Evolutionary conservation across 2,329 filamentous ascomycete species (phyloP), one percentile per base, ranked within the genome.

Genomic region (Pseudomassariella vexata): DNA sequence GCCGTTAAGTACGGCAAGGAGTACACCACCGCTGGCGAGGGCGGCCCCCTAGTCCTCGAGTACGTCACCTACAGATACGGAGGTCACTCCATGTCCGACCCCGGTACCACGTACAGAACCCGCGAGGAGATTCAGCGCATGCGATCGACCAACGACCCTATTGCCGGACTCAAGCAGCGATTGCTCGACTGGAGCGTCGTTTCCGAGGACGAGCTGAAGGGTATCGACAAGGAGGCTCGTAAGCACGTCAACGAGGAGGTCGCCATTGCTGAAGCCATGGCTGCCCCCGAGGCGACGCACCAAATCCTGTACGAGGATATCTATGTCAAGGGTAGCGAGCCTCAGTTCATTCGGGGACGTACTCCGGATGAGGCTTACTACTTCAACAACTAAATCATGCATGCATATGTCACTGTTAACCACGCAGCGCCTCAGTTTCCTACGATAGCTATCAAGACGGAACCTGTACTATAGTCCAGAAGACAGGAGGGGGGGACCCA

Each of bases 81-180:
- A 61, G 92, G 92, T 49, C 92, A 98, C 82, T 95, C 88, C 68
- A 98, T 98, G 92, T 96, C 90, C 57, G 92, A 98, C 65, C 92
- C 92, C 38, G 92, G 92, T 63, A 98, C 92, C 63, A 96, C 92
- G 53, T 98, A 98, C 83, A 84, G 89, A 64, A 95, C 90, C 50
- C 88, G 92, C 66, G 92, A 98, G 73, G 92, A 98, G 72, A 95
- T 98, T 58, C 90, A 95, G 75, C 89, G 90, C 65, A 98, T 98
- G 92, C 86, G 92, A 56, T 94, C 85, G 52, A 98, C 92, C 68
- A 86, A 96, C 68, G 92, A 98, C 69, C 88, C 92, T 48, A 98
- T 98, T 57, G 88, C 89, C 53, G 92, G 92, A 39, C 79, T 98
- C 50, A 96, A 96, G 81, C 85, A 92, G 73, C 95, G 95, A 75